phyloP scores from a whole-genome alignment of 495 filamentous ascomycete species.

The Penicillium parvum region DNA sequence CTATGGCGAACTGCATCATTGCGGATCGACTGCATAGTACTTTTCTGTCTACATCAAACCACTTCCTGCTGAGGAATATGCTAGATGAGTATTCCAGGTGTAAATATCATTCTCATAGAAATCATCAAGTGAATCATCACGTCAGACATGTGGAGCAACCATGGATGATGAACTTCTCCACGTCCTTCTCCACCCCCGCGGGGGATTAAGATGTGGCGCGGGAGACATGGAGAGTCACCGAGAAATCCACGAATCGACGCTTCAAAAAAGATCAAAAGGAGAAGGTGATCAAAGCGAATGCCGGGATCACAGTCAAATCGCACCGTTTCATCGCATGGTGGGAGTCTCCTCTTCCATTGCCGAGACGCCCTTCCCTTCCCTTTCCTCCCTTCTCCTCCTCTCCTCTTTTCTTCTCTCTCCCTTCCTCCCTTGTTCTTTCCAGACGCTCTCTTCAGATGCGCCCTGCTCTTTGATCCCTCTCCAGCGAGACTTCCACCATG shows the following conservation, averaged over 20 bases:
- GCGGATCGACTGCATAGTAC: no score
- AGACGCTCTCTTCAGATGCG: constrained; percentile 1
- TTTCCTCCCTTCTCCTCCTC: neutral
- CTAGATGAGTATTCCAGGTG: no score
- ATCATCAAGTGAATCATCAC: no score
- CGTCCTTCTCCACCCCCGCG: constrained; percentile 7
- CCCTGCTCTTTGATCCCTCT: neutral
- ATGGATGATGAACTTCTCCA: no score
- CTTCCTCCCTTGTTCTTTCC: constrained; percentile 1
- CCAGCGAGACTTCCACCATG: constrained; percentile 24
- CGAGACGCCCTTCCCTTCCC: neutral
- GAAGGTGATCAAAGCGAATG: neutral
- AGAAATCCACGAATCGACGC: no score
- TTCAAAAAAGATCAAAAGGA: no score
- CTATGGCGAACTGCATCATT: no score
- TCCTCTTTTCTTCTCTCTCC: constrained; percentile 1
- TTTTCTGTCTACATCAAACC: no score
- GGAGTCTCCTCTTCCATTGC: neutral
- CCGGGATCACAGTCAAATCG: neutral
- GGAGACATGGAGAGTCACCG: no score
- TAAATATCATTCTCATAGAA: no score
- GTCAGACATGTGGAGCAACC: constrained; percentile 8
- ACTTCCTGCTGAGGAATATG: no score
- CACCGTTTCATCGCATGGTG: constrained; percentile 13
- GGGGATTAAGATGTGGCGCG: constrained; percentile 8